These are phyloP conservation scores for Microdochium nivale DNA, from an alignment of 2,329 filamentous ascomycete genomes.

Conservation along the genomic window DNA sequence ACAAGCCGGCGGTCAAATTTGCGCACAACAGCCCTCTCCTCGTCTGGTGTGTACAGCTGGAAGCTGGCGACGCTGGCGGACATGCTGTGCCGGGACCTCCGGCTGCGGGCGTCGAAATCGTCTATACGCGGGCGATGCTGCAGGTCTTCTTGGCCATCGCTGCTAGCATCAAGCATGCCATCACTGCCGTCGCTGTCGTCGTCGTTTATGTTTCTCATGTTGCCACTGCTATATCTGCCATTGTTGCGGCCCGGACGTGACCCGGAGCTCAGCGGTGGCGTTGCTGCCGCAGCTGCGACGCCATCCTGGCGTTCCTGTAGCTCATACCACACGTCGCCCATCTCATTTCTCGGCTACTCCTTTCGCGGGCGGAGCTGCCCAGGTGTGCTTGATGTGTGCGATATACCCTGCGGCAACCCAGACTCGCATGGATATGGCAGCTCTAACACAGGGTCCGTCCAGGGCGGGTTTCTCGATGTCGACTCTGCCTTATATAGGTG, in stretches of 20 bases:
- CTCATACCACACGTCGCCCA: neutral
- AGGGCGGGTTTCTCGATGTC: too few species aligned
- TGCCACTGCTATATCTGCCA: neutral
- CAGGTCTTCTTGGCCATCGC: too few species aligned
- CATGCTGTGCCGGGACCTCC: neutral
- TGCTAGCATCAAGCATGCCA: too few species aligned
- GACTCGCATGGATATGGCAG: too few species aligned
- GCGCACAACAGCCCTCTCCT: constrained; percentile 61
- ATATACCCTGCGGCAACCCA: too few species aligned
- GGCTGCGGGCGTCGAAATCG: neutral
- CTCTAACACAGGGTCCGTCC: too few species aligned
- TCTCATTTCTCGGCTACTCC: neutral
- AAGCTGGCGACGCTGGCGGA: neutral
- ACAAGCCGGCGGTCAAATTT: constrained; percentile 75
- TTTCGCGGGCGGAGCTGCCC: neutral
- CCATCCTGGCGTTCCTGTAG: neutral
- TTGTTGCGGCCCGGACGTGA: too few species aligned
- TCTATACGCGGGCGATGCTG: neutral
- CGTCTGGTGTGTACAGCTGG: constrained; percentile 45
- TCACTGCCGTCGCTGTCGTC: neutral
- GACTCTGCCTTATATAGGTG: too few species aligned
- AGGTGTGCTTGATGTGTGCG: too few species aligned
- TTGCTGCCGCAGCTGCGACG: neutral
- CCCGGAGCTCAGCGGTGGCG: too few species aligned
- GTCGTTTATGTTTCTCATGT: too few species aligned